Base-by-base conservation (phyloP, 345 rosid genomes). In the Gossypium sturtianum region DNA sequence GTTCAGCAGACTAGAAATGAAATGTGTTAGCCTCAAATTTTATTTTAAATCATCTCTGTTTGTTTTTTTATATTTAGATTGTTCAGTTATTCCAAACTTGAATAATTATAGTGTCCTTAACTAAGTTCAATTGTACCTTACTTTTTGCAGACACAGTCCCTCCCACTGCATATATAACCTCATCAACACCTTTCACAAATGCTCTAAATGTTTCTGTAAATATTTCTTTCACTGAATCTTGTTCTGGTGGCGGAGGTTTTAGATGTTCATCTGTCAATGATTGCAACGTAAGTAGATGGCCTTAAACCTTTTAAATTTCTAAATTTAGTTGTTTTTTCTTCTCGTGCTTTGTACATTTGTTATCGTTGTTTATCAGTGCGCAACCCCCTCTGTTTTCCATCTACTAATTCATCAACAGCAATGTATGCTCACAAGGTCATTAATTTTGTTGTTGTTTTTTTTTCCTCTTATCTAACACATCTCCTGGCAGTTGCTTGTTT, bases 271-370 rank as follows among this genome's bases (percentile, higher is more conserved):
- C 97, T 51, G 84, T 80, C 73, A 86, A 89, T 77, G 79, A 88
- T 75, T 92, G 97, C 84, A 91, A 91, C 76, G 97, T 94, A 92
- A 94, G 98, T 94, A 81, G 79, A 87, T 87, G 87, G 16, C 34
- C 44, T 84, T 66, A 78, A 75, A 54, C 71, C 12, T 60, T 44
- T 61, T 23, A 45, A 75, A 51, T 27, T 71, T 66, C 23, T n/a
- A 7, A 52, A 7, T 47, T 47, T 5, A 15, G 68, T 45, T 67
- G 4, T 29, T 3, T 47, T 29, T 66, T 59, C 74, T 73, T 59
- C n/a, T 22, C 54, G n/a, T 53, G 20, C 20, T 52, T 27, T 51
- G 71, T 27, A 3, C 45, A 38, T 73, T 68, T 41, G 41, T 43
- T 20, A 29, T 9, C n/a, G 27, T 53, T 53, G 48, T 53, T 70